These are phyloP conservation scores for Alternaria arborescens DNA, from an alignment of 2,329 filamentous ascomycete genomes.

Conservation along the genomic window DNA sequence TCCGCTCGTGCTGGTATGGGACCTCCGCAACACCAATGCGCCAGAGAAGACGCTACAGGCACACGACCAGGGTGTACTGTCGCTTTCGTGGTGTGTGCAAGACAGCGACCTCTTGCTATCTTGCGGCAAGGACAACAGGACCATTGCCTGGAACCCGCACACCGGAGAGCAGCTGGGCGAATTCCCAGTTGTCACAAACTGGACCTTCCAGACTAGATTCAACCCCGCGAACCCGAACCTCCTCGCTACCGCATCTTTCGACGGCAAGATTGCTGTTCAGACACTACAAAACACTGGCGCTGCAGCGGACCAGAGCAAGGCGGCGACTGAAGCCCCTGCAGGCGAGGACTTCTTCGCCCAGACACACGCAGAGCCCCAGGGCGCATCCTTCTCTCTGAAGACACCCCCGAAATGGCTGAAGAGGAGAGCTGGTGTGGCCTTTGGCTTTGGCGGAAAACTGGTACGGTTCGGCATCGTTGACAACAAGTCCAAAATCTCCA, in stretches of 20 bases:
- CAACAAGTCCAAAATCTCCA: constrained; percentile 77
- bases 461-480: constrained; percentile 77
- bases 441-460: constrained; percentile 94
- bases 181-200: constrained; percentile 98
- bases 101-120: constrained; percentile 90
- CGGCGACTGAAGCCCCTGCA: constrained; percentile 72
- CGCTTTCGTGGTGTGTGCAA: constrained; percentile 93
- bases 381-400: constrained; percentile 83
- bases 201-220: constrained; percentile 96
- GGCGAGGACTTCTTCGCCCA: constrained; percentile 97
- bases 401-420: constrained; percentile 93
- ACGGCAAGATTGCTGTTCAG: constrained; percentile 93
- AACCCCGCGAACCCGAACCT: constrained; percentile 92
- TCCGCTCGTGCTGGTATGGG: constrained; percentile 91
- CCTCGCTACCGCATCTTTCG: constrained; percentile 94
- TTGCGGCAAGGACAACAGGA: constrained; percentile 95
- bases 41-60: constrained; percentile 87
- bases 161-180: constrained; percentile 88
- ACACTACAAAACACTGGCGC: constrained; percentile 93
- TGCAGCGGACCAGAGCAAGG: constrained; percentile 68
- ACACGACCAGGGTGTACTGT: constrained; percentile 94
- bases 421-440: constrained; percentile 83
- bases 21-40: constrained; percentile 93
- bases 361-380: constrained; percentile 89
- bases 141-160: constrained; percentile 94